Evolutionary conservation across 106 monocot species (phyloP).

Genomic region (Triglochin maritima): DNA sequence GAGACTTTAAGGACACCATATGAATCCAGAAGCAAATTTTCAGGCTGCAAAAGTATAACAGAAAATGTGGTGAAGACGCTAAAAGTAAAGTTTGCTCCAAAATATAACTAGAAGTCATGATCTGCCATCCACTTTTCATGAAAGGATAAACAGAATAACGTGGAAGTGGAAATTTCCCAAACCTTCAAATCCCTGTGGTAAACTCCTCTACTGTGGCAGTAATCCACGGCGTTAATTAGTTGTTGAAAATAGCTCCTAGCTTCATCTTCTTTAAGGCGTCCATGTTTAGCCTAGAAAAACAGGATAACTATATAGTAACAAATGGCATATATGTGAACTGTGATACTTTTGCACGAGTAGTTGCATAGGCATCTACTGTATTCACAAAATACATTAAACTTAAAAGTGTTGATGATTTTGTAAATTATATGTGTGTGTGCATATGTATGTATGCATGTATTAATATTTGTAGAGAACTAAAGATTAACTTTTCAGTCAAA

Average conservation of each 20-base stretch:
- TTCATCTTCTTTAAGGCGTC: slow-evolving; percentile 76
- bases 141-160: not conserved
- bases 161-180: not conserved
- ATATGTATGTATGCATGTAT: too few relatives aligned
- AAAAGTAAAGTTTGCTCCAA: not conserved
- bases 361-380: too few relatives aligned
- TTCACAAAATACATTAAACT: too few relatives aligned
- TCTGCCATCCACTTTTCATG: not conserved
- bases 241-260: slow-evolving; percentile 86
- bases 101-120: not conserved
- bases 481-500: not conserved
- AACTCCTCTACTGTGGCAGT: slow-evolving; percentile 85
- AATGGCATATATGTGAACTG: too few relatives aligned
- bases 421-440: too few relatives aligned
- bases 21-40: slow-evolving; percentile 84
- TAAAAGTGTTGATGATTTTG: too few relatives aligned
- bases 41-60: slow-evolving; percentile 47
- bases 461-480: not conserved
- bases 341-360: too few relatives aligned
- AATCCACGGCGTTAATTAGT: slow-evolving; percentile 89
- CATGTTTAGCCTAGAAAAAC: slow-evolving; percentile 41
- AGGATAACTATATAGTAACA: too few relatives aligned
- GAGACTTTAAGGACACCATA: slow-evolving; percentile 67
- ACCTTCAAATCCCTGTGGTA: slow-evolving; percentile 91
- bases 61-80: not conserved